Evolutionary conservation across 1,284 basidiomycete species (phyloP).

Genomic region (Ustilago curta): DNA sequence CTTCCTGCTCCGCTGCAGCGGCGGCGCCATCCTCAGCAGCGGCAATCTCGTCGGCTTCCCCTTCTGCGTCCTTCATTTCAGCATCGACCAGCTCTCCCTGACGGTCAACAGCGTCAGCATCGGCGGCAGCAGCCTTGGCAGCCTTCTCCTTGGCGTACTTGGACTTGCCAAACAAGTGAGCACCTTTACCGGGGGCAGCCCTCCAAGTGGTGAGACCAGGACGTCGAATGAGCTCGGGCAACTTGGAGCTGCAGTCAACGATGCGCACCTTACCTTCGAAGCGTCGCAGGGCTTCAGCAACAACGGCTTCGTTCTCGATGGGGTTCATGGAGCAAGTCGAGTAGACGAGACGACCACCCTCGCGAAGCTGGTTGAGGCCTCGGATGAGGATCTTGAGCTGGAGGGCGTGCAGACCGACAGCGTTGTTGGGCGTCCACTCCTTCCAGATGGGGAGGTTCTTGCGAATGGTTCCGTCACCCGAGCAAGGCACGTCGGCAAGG

Average conservation of each 20-base stretch:
- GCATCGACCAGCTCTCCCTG: conserved; percentile 31
- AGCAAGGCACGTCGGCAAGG: conserved; percentile 96
- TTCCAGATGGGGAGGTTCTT: conserved; percentile 98
- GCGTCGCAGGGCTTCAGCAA: conserved; percentile 76
- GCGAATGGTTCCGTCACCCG: conserved; percentile 93
- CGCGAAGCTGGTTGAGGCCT: conserved; percentile 88
- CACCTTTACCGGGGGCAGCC: conserved; percentile 61
- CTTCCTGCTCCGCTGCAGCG: conserved; percentile 6
- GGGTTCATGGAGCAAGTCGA: conserved; percentile 99
- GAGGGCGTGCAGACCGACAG: conserved; percentile 89
- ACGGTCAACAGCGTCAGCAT: conserved; percentile 26
- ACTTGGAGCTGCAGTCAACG: conserved; percentile 79
- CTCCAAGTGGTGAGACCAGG: conserved; percentile 64
- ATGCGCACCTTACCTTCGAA: conserved; percentile 78
- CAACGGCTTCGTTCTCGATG: conserved; percentile 95
- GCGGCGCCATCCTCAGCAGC: conserved; percentile 5
- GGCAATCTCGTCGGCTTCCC: conserved; percentile 30
- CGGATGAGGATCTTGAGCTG: conserved; percentile 92
- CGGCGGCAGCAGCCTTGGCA: conserved; percentile 24
- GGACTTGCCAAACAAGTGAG: conserved; percentile 56
- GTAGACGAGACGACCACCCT: conserved; percentile 91
- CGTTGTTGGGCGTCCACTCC: conserved; percentile 87
- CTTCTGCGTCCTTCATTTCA: conserved; percentile 47
- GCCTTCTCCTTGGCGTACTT: conserved; percentile 45
- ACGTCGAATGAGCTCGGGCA: conserved; percentile 80